Percentiles rank a stretch among this genome's conserved stretches.
These are phyloP conservation scores for Polytrichum formosum DNA, from an alignment of 225 moss, liverwort and hornwort species.

Conservation along the genomic window DNA sequence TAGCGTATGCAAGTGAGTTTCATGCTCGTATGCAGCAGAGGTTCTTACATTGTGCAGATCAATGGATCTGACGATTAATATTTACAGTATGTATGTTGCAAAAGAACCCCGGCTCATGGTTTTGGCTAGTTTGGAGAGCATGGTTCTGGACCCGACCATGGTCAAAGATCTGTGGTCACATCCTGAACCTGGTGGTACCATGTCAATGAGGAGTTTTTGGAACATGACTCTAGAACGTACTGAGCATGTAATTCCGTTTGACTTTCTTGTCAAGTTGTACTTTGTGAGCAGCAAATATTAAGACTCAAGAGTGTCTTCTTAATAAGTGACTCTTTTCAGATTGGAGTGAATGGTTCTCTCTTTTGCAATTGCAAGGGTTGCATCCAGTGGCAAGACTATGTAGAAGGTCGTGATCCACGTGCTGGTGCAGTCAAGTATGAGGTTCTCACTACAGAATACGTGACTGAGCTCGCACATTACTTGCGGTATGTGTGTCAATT, in stretches of 20 bases:
- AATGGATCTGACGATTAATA: background rate
- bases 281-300: background rate
- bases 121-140: no score
- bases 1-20: background rate
- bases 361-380: constrained; percentile 66
- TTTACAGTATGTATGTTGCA: no score
- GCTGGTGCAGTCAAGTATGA: constrained; percentile 74
- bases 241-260: background rate
- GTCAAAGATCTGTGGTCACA: background rate
- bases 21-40: background rate
- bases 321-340: constrained; percentile 26
- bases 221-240: background rate
- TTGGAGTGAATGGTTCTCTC: constrained; percentile 66
- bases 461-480: constrained; percentile 64
- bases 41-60: background rate
- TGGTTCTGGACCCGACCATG: no score
- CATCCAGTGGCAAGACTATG: constrained; percentile 57
- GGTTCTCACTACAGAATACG: constrained; percentile 78
- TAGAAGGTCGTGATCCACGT: constrained; percentile 51
- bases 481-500: constrained; percentile 37
- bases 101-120: no score
- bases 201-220: background rate
- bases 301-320: constrained; percentile 3
- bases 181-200: background rate
- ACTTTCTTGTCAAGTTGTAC: background rate